phyloP scores from a whole-genome alignment of 257 asterid species.

The Capsicum baccatum region DNA sequence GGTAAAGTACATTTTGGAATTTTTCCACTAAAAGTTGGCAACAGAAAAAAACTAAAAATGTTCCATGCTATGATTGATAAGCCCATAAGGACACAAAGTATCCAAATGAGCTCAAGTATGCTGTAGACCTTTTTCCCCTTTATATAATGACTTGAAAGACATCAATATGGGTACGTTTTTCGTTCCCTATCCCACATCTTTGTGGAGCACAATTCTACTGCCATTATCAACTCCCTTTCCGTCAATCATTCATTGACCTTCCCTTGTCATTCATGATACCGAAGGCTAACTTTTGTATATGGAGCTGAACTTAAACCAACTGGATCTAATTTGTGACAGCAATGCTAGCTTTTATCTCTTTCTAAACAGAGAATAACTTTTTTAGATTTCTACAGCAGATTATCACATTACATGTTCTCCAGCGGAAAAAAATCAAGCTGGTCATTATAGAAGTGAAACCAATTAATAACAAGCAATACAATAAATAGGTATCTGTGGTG shows the following conservation, averaged over 20 bases:
- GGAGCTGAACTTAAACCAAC: neutral
- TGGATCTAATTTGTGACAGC: slow-evolving; percentile 18
- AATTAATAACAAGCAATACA: neutral
- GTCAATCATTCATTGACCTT: neutral
- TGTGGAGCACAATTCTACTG: neutral
- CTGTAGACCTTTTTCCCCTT: neutral
- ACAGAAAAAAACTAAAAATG: neutral
- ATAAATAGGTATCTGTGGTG: neutral
- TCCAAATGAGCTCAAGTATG: neutral
- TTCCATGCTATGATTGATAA: neutral
- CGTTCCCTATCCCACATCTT: neutral
- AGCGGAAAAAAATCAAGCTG: neutral
- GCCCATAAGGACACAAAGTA: neutral
- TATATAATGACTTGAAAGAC: neutral
- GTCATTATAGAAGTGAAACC: neutral
- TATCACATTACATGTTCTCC: slow-evolving; percentile 20
- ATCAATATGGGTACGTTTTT: neutral
- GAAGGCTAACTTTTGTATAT: neutral
- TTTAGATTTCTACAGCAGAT: neutral
- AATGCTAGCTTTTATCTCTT: slow-evolving; percentile 3
- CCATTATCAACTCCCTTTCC: neutral
- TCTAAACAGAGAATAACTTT: neutral
- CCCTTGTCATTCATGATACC: neutral
- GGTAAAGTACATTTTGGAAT: neutral
- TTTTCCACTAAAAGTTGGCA: neutral